Evolutionary conservation across 805 yeast species (phyloP).

Genomic region (Barnettozyma wickerhamii): DNA sequence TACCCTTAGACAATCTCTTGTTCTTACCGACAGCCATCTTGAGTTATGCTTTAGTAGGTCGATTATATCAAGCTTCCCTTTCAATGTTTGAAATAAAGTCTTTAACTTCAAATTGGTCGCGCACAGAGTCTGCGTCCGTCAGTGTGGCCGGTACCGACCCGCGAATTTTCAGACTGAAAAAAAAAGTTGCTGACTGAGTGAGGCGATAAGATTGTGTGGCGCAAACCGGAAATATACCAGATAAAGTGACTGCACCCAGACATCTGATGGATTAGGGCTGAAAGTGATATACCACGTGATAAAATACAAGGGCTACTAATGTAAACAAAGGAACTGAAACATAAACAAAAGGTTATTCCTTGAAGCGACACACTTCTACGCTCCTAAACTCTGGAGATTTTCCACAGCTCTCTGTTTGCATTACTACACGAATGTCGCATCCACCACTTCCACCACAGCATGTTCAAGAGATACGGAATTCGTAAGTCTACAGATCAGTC

Average conservation of each 20-base stretch:
- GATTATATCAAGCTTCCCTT: background rate
- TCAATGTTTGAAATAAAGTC: constrained; percentile 7
- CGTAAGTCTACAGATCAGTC: constrained; percentile 12
- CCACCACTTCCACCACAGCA: constrained; percentile 23
- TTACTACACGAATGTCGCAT: background rate
- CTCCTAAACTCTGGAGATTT: too few species aligned
- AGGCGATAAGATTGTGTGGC: background rate
- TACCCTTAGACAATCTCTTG: constrained; percentile 80
- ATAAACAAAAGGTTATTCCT: constrained; percentile 1
- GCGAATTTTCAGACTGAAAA: constrained; percentile 3
- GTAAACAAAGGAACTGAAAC: constrained; percentile 3
- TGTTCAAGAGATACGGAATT: constrained; percentile 16
- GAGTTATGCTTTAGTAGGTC: constrained; percentile 8
- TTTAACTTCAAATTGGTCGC: constrained; percentile 8
- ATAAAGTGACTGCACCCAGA: background rate
- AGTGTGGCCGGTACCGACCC: too few species aligned
- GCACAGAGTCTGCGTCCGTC: constrained; percentile 11
- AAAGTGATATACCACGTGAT: background rate
- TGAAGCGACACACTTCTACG: too few species aligned
- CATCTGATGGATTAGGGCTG: background rate
- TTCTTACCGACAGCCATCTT: constrained; percentile 75
- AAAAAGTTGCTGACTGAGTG: background rate
- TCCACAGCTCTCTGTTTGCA: background rate
- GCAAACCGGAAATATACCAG: background rate
- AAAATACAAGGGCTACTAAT: background rate